Conservation (phyloP, 2,329 filamentous ascomycete species). For the Grosmannia huntii region DNA sequence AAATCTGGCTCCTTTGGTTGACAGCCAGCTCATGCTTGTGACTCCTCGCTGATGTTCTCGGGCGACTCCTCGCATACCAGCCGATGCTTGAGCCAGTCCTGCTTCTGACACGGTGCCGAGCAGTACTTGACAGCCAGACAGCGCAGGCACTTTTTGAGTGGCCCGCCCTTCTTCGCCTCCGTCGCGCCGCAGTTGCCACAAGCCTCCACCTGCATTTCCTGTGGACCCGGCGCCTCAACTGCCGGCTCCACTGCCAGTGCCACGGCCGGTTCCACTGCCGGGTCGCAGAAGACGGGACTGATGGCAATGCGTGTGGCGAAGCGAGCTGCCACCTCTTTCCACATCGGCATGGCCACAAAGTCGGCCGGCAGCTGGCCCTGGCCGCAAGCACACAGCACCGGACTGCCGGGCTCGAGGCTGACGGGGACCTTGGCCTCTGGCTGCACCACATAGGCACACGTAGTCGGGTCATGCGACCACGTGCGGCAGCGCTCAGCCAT, state of each 20-base stretch:
- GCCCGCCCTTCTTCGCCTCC: conserved; percentile 16
- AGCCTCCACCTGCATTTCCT: conserved; percentile 7
- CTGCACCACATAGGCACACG: conserved; percentile 30
- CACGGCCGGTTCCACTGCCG: conserved; percentile 23
- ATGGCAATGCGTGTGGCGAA: conserved; percentile 43
- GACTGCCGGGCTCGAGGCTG: conserved; percentile 20
- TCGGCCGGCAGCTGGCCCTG: conserved; percentile 26
- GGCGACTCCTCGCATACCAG: neutral
- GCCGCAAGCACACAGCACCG: conserved; percentile 33
- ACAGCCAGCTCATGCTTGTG: neutral
- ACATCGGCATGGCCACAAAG: conserved; percentile 28
- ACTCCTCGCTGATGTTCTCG: neutral
- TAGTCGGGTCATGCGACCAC: conserved; percentile 26
- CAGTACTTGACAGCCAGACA: conserved; percentile 38
- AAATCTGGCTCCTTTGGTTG: neutral
- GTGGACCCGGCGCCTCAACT: conserved; percentile 18
- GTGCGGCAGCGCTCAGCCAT: conserved; percentile 35
- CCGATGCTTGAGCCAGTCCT: conserved; percentile 40
- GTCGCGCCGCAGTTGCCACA: conserved; percentile 26
- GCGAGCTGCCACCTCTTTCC: conserved; percentile 25
- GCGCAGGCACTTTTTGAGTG: conserved; percentile 29
- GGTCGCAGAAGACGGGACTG: conserved; percentile 37
- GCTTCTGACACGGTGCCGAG: conserved; percentile 37
- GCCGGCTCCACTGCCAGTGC: neutral
- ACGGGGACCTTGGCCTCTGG: conserved; percentile 24